Percentiles rank a stretch among this genome's conserved stretches.
Evolutionary conservation across 2,329 filamentous ascomycete genomes (phyloP).

Genomic region (Hirsutella minnesotensis): DNA sequence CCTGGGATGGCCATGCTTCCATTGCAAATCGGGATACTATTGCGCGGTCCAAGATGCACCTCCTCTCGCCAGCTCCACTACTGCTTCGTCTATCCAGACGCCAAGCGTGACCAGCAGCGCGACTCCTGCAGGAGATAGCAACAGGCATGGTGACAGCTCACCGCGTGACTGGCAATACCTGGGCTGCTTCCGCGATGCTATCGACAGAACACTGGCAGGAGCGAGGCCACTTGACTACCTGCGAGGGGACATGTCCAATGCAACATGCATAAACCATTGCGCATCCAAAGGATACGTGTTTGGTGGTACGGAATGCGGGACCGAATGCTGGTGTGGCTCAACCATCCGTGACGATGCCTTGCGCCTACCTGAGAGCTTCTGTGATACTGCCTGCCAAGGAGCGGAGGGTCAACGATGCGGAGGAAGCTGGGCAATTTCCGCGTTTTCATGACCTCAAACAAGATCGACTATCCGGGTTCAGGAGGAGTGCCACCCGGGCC

Average conservation of each 20-base stretch:
- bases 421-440: conserved; percentile 14
- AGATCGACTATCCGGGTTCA: background rate
- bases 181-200: conserved; percentile 19
- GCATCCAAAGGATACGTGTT: conserved; percentile 23
- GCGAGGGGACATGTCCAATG: conserved; percentile 31
- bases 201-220: conserved; percentile 10
- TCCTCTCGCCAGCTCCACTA: background rate
- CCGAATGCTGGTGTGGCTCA: conserved; percentile 40
- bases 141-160: background rate
- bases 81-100: background rate
- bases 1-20: conserved; percentile 19
- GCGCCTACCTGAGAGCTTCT: conserved; percentile 12
- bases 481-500: background rate
- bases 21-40: conserved; percentile 17
- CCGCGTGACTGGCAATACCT: conserved; percentile 14
- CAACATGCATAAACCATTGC: conserved; percentile 37
- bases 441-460: conserved; percentile 6
- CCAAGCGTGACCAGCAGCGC: background rate
- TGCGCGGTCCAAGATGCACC: conserved; percentile 9
- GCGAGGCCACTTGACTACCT: conserved; percentile 13
- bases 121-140: background rate
- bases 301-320: conserved; percentile 36
- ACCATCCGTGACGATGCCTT: conserved; percentile 12
- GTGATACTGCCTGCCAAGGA: conserved; percentile 11
- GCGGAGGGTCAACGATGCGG: conserved; percentile 10